Conservation (phyloP, 345 rosid genomes). For the Bruguiera gymnorhiza region DNA sequence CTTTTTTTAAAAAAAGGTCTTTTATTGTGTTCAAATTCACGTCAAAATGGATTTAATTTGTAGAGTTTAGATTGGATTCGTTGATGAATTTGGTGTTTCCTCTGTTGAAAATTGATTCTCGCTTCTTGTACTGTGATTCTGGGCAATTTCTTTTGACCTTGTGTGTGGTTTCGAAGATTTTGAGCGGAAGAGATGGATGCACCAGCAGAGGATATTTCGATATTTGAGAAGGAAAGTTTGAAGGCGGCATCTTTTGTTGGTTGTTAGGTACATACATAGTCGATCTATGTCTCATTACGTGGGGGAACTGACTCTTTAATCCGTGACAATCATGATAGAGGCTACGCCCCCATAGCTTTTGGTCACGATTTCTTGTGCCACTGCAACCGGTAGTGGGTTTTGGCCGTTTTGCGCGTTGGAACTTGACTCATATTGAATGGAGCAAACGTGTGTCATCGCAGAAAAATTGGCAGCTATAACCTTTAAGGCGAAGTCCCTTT, state of each 20-base stretch:
- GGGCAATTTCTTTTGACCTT: not conserved
- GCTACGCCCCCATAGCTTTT: not conserved
- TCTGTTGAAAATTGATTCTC: not conserved
- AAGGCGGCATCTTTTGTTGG: not conserved
- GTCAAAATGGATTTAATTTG: too few species aligned
- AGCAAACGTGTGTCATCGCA: not conserved
- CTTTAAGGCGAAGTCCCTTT: too few species aligned
- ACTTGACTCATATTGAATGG: not conserved
- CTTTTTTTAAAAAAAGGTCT: too few species aligned
- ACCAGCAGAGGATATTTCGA: slow-evolving; percentile 14
- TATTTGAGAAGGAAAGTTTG: not conserved
- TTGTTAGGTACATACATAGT: slow-evolving; percentile 1
- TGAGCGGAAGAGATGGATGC: slow-evolving; percentile 6
- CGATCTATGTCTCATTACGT: not conserved
- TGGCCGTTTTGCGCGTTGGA: not conserved
- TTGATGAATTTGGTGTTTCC: not conserved
- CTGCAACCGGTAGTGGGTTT: slow-evolving; percentile 2
- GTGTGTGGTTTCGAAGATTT: not conserved
- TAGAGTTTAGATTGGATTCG: too few species aligned
- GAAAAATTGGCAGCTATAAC: not conserved
- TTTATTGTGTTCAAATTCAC: too few species aligned
- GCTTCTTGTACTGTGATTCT: not conserved
- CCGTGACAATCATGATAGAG: not conserved
- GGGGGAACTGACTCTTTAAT: not conserved
- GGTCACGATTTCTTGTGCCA: not conserved